Evolutionary conservation across 352 stramenopile genomes (phyloP).

Genomic region (Phytopythium sindhum): DNA sequence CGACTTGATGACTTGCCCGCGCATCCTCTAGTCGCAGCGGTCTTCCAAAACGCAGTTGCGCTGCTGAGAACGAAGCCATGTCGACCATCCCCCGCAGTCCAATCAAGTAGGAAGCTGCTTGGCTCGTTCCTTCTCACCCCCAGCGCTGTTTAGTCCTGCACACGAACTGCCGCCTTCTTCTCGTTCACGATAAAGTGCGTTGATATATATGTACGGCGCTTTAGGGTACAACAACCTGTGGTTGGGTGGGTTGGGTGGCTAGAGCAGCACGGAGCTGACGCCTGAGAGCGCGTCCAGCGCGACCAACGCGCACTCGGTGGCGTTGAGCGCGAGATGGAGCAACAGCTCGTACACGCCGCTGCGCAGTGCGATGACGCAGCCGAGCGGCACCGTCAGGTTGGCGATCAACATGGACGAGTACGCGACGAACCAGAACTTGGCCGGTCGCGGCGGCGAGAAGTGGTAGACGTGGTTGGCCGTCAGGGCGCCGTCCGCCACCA

Average conservation of each 20-base stretch:
- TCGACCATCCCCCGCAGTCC: conserved; percentile 1
- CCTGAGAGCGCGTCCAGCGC: conserved; percentile 2
- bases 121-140: conserved; percentile 3
- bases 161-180: neutral
- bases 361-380: conserved; percentile 18
- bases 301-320: neutral
- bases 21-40: too few species aligned
- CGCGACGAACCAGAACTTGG: conserved; percentile 32
- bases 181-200: neutral
- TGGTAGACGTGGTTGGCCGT: conserved; percentile 33
- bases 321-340: conserved; percentile 5
- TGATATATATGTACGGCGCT: neutral
- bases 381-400: conserved; percentile 25
- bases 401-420: conserved; percentile 26
- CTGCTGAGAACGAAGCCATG: neutral
- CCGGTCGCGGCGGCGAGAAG: conserved; percentile 28
- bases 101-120: neutral
- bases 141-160: neutral
- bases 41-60: too few species aligned
- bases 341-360: conserved; percentile 21
- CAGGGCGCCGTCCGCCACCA: conserved; percentile 23
- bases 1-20: too few species aligned
- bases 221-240: neutral
- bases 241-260: neutral
- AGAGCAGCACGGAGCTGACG: conserved; percentile 7